Conservation (phyloP, 2,329 filamentous ascomycete genomes). For the Bipolaris zeicola region DNA sequence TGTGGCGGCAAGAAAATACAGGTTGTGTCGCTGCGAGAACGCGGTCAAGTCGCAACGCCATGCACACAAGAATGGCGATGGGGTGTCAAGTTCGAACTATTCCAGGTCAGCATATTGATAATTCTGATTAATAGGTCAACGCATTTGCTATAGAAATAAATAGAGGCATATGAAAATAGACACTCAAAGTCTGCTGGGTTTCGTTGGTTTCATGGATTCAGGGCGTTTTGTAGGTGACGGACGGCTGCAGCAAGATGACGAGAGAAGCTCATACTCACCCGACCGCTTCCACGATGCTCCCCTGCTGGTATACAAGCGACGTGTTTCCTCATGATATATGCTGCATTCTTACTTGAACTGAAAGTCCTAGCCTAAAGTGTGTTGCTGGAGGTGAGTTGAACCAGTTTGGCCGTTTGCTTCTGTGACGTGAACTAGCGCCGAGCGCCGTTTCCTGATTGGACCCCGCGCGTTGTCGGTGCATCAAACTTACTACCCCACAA, state of each 20-base stretch:
- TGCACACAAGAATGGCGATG: constrained; percentile 30
- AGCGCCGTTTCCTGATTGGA: constrained; percentile 5
- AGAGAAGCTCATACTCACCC: constrained; percentile 27
- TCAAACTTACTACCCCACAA: neutral
- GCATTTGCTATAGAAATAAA: too few relatives aligned
- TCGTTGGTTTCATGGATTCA: neutral
- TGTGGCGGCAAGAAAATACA: constrained; percentile 56
- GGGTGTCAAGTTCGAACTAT: constrained; percentile 20
- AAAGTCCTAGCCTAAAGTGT: neutral
- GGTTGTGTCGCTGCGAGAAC: constrained; percentile 53
- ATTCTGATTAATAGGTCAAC: neutral
- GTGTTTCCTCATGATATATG: constrained; percentile 19
- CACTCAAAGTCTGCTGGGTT: neutral
- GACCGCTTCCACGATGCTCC: constrained; percentile 27
- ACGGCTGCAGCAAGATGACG: neutral
- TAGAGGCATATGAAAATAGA: neutral
- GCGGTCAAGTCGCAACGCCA: constrained; percentile 55
- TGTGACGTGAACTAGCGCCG: constrained; percentile 14
- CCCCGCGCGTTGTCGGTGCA: neutral
- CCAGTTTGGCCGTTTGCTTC: neutral
- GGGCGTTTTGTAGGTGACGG: neutral
- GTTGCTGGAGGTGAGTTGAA: neutral
- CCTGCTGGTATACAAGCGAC: constrained; percentile 34
- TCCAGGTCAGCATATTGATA: constrained; percentile 2
- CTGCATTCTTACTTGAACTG: constrained; percentile 3